Conservation (phyloP, 2,329 filamentous ascomycete species). For the Sporothrix pallida region DNA sequence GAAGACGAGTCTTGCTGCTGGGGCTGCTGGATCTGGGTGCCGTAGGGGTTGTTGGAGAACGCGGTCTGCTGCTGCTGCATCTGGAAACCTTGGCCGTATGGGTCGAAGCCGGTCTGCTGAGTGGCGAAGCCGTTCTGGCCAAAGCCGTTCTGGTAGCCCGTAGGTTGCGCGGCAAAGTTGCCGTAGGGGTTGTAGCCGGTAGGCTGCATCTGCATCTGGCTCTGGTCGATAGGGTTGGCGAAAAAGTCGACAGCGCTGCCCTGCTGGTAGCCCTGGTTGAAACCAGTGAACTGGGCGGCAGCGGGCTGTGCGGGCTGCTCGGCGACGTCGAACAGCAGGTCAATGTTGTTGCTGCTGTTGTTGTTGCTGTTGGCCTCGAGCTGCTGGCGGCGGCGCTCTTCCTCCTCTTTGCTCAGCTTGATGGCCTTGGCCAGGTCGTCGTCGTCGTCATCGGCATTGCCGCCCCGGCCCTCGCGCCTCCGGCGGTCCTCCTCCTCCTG, state of each 20-base stretch:
- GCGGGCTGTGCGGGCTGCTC: conserved; percentile 58
- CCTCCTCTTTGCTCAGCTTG: conserved; percentile 91
- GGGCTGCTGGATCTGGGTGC: conserved; percentile 52
- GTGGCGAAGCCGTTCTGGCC: conserved; percentile 66
- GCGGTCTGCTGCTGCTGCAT: conserved; percentile 48
- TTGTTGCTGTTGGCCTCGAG: conserved; percentile 70
- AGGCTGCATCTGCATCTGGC: conserved; percentile 76
- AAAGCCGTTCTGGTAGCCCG: conserved; percentile 68
- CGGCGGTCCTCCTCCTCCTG: conserved; percentile 89
- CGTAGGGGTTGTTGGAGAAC: conserved; percentile 46
- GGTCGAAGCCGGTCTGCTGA: conserved; percentile 72
- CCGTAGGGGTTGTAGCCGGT: conserved; percentile 71
- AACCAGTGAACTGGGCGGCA: conserved; percentile 74
- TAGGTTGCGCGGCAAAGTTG: conserved; percentile 55
- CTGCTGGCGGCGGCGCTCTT: conserved; percentile 84
- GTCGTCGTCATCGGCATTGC: conserved; percentile 65
- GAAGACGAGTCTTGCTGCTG: conserved; percentile 62
- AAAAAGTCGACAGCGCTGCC: conserved; percentile 96
- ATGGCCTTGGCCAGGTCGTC: conserved; percentile 95
- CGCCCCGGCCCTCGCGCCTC: conserved; percentile 70
- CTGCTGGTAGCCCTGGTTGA: conserved; percentile 97
- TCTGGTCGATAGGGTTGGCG: conserved; percentile 87
- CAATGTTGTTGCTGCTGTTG: conserved; percentile 39
- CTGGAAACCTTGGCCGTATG: conserved; percentile 59
- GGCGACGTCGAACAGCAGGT: conserved; percentile 83